Base-by-base conservation (phyloP, 805 yeast genomes). In the Yamadazyma tumulicola region DNA sequence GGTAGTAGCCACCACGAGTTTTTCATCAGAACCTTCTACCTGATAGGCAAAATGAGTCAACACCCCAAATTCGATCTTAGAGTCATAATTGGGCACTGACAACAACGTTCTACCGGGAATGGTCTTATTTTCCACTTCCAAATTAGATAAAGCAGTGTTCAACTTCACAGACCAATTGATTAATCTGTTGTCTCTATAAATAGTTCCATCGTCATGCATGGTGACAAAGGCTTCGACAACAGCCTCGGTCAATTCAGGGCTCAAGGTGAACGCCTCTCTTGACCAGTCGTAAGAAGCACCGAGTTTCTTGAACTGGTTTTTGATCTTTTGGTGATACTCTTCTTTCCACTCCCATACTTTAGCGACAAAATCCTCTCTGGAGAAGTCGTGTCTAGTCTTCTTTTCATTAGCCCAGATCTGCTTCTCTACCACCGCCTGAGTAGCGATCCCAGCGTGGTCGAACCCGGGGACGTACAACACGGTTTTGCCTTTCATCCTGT, bases 261-360 rank as follows among this genome's bases (percentile, higher is more conserved):
- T 83, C 56, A 93, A 69, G 26, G 98, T 89, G 71, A 93, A 93
- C 8, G 87, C 95, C 67, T 93, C 98, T 57, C 91, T 81, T 23
- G 74, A 58, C 97, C 97, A 93, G 59, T 89, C 97, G 54, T 88
- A 93, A 13, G 98, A 93, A 18, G 97, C 96, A 61, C 98, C 98
- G 57, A 93, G 74, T 43, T 78, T 78, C 61, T 78, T 69, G 56
- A 91, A 77, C 68, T 93, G 98, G 46, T 72, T 58, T 69, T 85
- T 85, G 61, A 93, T 93, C 52, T 84, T 82, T 37, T 61, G 61
- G 51, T 93, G 97, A 67, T 93, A 93, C 42, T 83, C 88, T 44
- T 88, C 94, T 61, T 93, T 93, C 98, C 98, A 93, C 49, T 87
- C 95, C 97, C 97, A 93, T 19, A 93, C 96, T 57, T 83, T 81